These are phyloP conservation scores for Theobroma cacao DNA, from an alignment of 345 rosid species.

Conservation along the genomic window DNA sequence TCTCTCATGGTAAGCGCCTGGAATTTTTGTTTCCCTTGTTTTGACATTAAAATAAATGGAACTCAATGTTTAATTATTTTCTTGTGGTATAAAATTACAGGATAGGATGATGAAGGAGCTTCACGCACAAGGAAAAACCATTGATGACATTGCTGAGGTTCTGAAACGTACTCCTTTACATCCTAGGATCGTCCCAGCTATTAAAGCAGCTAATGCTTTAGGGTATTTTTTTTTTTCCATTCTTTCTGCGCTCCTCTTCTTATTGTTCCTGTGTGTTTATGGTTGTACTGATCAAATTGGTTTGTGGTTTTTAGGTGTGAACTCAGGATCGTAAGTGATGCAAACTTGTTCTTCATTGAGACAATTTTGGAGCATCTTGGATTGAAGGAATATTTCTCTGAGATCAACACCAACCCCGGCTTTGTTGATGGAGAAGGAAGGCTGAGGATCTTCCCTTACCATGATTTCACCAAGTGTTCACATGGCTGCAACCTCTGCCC, in stretches of 20 bases:
- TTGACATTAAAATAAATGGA: background rate
- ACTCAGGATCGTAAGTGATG: constrained; percentile 76
- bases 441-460: constrained; percentile 61
- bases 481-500: constrained; percentile 81
- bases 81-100: constrained; percentile 29
- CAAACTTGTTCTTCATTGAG: constrained; percentile 75
- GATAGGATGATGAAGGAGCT: constrained; percentile 78
- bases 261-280: background rate
- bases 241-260: background rate
- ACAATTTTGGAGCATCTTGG: constrained; percentile 66
- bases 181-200: constrained; percentile 63
- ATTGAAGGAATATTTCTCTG: constrained; percentile 62
- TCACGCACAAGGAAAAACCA: constrained; percentile 55
- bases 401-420: constrained; percentile 73
- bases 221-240: constrained; percentile 38
- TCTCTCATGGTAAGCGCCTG: constrained; percentile 58
- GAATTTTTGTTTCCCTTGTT: background rate
- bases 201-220: constrained; percentile 70
- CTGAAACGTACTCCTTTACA: constrained; percentile 55
- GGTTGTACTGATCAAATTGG: background rate
- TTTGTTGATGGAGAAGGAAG: constrained; percentile 53
- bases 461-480: constrained; percentile 51
- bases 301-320: constrained; percentile 54
- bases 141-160: constrained; percentile 57
- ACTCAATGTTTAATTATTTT: background rate